phyloP scores from a whole-genome alignment of 352 stramenopile genomes.

The Phytophthora brassicae region DNA sequence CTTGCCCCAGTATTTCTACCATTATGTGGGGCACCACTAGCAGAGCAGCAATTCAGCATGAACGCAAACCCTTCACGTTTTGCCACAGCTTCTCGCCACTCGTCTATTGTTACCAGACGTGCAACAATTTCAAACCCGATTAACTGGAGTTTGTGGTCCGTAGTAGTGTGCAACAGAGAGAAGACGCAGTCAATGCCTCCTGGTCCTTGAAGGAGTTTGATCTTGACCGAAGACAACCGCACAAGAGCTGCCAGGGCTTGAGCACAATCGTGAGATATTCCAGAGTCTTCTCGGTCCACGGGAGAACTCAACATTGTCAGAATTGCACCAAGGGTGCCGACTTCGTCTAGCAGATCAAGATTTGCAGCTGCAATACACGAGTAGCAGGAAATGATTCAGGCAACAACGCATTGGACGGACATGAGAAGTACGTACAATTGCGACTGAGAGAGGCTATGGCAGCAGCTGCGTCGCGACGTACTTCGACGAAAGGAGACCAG shows the following conservation, averaged over 20 bases:
- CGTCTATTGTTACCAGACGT: constrained; percentile 60
- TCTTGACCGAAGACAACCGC: constrained; percentile 49
- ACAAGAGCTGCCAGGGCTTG: constrained; percentile 64
- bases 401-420: neutral
- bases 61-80: constrained; percentile 69
- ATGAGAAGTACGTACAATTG: constrained; percentile 49
- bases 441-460: constrained; percentile 73
- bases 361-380: constrained; percentile 50
- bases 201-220: constrained; percentile 64
- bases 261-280: constrained; percentile 66
- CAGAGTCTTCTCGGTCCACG: constrained; percentile 53
- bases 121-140: constrained; percentile 60
- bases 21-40: constrained; percentile 28
- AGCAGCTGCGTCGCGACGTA: constrained; percentile 73
- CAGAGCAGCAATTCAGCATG: constrained; percentile 63
- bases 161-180: constrained; percentile 50
- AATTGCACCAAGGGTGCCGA: constrained; percentile 69
- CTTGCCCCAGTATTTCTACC: constrained; percentile 6
- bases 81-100: constrained; percentile 60
- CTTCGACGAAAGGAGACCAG: constrained; percentile 83
- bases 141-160: constrained; percentile 50
- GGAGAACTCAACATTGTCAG: constrained; percentile 68
- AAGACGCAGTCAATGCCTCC: constrained; percentile 75
- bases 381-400: too few species aligned
- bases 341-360: constrained; percentile 63